Percentiles rank a stretch among this genome's conserved stretches.
These are phyloP conservation scores for Moniliophthora roreri DNA, from an alignment of 1,284 basidiomycete species.

Conservation along the genomic window DNA sequence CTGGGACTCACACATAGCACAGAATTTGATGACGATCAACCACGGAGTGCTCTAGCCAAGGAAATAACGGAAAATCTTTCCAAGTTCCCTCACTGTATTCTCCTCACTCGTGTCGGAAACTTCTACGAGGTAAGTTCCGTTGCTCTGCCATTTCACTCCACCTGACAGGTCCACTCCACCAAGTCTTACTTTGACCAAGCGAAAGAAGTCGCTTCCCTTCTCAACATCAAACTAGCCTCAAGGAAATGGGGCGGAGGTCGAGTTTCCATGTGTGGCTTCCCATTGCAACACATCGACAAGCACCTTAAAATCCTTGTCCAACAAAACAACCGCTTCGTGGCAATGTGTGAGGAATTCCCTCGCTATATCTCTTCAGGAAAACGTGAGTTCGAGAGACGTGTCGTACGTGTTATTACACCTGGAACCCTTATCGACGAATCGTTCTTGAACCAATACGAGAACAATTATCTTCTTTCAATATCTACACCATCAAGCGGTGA, in stretches of 20 bases:
- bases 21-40: slow-evolving; percentile 22
- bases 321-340: slow-evolving; percentile 80
- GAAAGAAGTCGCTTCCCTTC: slow-evolving; percentile 67
- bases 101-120: slow-evolving; percentile 89
- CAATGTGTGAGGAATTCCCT: slow-evolving; percentile 89
- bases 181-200: slow-evolving; percentile 96
- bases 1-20: background rate
- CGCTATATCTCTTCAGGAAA: slow-evolving; percentile 39
- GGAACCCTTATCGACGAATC: slow-evolving; percentile 91
- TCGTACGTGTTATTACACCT: slow-evolving; percentile 86
- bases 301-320: slow-evolving; percentile 86
- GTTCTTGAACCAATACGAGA: slow-evolving; percentile 82
- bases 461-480: slow-evolving; percentile 86
- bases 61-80: slow-evolving; percentile 73
- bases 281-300: slow-evolving; percentile 81
- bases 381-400: slow-evolving; percentile 72
- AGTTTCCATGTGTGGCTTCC: slow-evolving; percentile 88
- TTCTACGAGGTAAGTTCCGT: slow-evolving; percentile 90
- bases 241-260: slow-evolving; percentile 69
- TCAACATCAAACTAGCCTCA: slow-evolving; percentile 81
- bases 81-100: slow-evolving; percentile 83
- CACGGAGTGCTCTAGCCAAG: slow-evolving; percentile 59
- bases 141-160: too few relatives aligned
- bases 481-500: slow-evolving; percentile 20
- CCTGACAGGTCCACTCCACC: background rate